phyloP scores from a whole-genome alignment of 2,329 filamentous ascomycete species.

The Ophiosphaerella herpotricha region DNA sequence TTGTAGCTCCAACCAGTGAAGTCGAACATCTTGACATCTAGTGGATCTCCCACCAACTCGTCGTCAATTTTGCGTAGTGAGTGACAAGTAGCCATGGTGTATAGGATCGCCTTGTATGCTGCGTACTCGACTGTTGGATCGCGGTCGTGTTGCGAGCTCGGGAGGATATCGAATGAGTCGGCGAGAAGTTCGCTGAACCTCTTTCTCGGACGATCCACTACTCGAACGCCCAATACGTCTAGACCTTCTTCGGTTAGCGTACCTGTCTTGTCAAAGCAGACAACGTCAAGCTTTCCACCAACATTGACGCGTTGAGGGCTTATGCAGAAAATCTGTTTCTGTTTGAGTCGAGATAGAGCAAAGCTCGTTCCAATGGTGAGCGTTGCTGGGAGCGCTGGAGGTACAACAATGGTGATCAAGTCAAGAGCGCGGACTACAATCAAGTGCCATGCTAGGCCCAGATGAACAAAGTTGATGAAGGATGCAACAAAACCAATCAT shows the following conservation, averaged over 20 bases:
- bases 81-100: conserved; percentile 97
- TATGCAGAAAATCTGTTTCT: conserved; percentile 94
- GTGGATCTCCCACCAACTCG: conserved; percentile 87
- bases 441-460: conserved; percentile 82
- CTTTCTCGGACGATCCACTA: conserved; percentile 67
- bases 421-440: conserved; percentile 92
- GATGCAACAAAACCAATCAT: conserved; percentile 86
- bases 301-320: conserved; percentile 97
- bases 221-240: conserved; percentile 86
- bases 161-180: conserved; percentile 64
- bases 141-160: conserved; percentile 59
- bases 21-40: conserved; percentile 98
- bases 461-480: conserved; percentile 87
- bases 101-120: conserved; percentile 72
- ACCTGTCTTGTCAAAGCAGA: conserved; percentile 99
- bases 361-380: conserved; percentile 97
- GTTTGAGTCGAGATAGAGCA: conserved; percentile 81
- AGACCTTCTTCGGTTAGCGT: conserved; percentile 95
- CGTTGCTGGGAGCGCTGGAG: conserved; percentile 90
- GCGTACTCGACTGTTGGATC: conserved; percentile 65
- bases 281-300: conserved; percentile 90
- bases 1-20: conserved; percentile 93
- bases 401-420: conserved; percentile 96
- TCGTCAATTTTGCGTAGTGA: conserved; percentile 84
- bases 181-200: conserved; percentile 78